These are phyloP conservation scores for Phoenix roebelenii DNA, from an alignment of 176 grass and related monocot genomes.

Conservation along the genomic window DNA sequence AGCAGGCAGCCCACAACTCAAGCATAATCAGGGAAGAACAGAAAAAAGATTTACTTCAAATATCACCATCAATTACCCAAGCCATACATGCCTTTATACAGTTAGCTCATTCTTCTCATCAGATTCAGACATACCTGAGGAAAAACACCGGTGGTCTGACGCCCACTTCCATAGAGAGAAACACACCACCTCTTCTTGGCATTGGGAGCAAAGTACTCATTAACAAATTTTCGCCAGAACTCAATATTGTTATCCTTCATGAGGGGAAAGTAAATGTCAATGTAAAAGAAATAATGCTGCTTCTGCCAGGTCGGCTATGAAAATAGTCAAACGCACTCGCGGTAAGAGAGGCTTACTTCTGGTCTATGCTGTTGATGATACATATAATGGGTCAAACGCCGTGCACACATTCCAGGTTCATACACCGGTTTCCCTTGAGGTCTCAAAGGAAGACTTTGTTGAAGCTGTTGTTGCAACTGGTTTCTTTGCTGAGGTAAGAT, in stretches of 20 bases:
- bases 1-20: not conserved
- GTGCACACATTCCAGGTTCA: constrained; percentile 36
- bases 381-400: constrained; percentile 28
- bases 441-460: constrained; percentile 9
- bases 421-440: constrained; percentile 17
- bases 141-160: constrained; percentile 96
- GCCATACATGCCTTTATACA: too few relatives aligned
- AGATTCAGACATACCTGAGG: constrained; percentile 48
- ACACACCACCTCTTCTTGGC: constrained; percentile 31
- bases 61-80: too few relatives aligned
- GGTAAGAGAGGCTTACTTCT: constrained; percentile 10
- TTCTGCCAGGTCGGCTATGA: too few relatives aligned
- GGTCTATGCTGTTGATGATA: constrained; percentile 29
- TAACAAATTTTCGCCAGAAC: constrained; percentile 28
- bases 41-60: too few relatives aligned
- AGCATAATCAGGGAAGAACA: too few relatives aligned
- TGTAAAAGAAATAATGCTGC: too few relatives aligned
- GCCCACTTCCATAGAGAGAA: constrained; percentile 49
- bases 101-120: too few relatives aligned
- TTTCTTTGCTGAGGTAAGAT: constrained; percentile 20
- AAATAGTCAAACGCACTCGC: too few relatives aligned
- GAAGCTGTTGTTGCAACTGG: constrained; percentile 23
- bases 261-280: not conserved
- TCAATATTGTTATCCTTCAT: constrained; percentile 30
- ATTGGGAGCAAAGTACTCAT: constrained; percentile 21